Base-by-base conservation (phyloP, 331 rosid species). In the Rosa hybrid region DNA sequence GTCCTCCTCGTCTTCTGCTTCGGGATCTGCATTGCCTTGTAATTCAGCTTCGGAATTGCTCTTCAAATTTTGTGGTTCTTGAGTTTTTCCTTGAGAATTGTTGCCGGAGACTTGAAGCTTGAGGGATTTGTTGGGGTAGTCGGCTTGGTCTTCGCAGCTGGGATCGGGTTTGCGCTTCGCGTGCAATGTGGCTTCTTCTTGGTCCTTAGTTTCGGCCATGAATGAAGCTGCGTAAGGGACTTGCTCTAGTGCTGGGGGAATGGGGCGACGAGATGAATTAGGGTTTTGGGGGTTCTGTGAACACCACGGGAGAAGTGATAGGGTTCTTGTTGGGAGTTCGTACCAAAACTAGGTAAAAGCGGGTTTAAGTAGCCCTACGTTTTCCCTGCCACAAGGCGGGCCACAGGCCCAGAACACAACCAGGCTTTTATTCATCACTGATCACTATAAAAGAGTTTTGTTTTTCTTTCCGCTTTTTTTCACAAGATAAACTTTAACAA, bases 131-230 rank as follows among this genome's bases (percentile, higher is more conserved):
- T 68, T 81, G 6, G 90, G 90, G 64, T 21, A 57, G 49, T 76
- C 89, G 77, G 80, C 80, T 57, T 72, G 74, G 8, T 89, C 85
- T 25, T 81, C 89, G 49, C 53, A 12, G 71, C 74, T 76, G 59
- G 83, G 78, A 83, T 88, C 90, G 77, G 88, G 86, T 62, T 89
- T 91, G 5, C 98, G 98, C 85, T 94, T 94, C 16, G 84, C 50
- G 64, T 38, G 84, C 72, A 89, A 89, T 90, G 96, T 30, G 48
- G 77, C 54, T 76, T 88, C 91, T 14, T 85, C 94, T 13, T 44
- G 85, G 75, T 56, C 72, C 60, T 83, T 75, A 42, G 76, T 80
- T 78, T 92, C 97, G 18, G 91, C 94, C 98, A 92, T 94, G 81
- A 83, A 69, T 49, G 82, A 14, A 49, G 78, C 74, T 71, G 38